Conservation (phyloP, 352 stramenopile genomes). For the Peronospora farinosa region DNA sequence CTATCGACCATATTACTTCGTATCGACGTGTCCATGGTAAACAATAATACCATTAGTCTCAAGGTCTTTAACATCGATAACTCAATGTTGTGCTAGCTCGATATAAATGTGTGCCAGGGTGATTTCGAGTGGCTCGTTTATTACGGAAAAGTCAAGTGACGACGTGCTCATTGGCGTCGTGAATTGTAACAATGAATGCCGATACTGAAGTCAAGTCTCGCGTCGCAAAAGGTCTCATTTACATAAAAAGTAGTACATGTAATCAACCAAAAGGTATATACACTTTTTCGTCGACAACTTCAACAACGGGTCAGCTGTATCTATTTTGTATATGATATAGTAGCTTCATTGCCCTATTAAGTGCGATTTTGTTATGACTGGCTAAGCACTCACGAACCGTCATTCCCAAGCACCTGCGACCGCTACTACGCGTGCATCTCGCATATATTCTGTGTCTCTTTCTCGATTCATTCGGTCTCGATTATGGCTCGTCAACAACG, state of each 20-base stretch:
- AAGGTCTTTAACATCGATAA: conserved; percentile 29
- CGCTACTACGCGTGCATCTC: not conserved
- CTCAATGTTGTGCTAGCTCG: conserved; percentile 51
- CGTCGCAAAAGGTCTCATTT: too few relatives aligned
- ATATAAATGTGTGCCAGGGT: conserved; percentile 56
- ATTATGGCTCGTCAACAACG: conserved; percentile 49
- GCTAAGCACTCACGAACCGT: not conserved
- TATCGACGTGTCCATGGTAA: conserved; percentile 42
- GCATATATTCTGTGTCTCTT: not conserved
- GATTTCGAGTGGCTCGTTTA: conserved; percentile 38
- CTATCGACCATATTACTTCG: conserved; percentile 31
- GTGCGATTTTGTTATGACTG: conserved; percentile 1
- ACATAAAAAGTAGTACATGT: too few relatives aligned
- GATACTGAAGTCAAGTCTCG: too few relatives aligned
- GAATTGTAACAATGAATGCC: conserved; percentile 50
- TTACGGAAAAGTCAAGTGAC: conserved; percentile 21
- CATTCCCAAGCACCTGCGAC: not conserved
- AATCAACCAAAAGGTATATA: not conserved
- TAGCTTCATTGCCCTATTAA: not conserved
- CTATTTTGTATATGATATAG: too few relatives aligned
- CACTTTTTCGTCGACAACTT: not conserved
- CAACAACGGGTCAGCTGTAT: too few relatives aligned
- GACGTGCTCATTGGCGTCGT: conserved; percentile 47
- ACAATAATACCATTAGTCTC: conserved; percentile 37
- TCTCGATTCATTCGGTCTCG: not conserved